Base-by-base conservation (phyloP, 2,329 filamentous ascomycete species). In the Periconia digitata region DNA sequence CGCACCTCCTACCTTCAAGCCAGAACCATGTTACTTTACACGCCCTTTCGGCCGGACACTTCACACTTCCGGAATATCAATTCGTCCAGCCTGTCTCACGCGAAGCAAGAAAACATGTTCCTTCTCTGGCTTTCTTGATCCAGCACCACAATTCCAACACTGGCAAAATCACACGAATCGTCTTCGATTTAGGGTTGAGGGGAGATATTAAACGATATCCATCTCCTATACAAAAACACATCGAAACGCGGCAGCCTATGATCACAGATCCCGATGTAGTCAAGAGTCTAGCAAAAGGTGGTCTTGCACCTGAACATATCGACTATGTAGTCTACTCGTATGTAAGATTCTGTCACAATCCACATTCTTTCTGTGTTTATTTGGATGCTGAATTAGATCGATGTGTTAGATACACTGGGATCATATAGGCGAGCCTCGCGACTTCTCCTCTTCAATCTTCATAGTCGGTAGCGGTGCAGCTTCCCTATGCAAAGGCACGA, bases 161-260 rank as follows among this genome's bases (percentile, higher is more conserved):
- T 5, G 65, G 66, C 4, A 68, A 67, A 21, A 53, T 58, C 1
- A 69, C 65, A 53, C 69, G 59, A 44, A 71, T 82, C 6, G 64
- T 83, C 32, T 83, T 83, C 58, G 80, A 84, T 50, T 69, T 84
- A 0, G 80, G 80, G 1, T 58, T 83, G 23, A 75, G 79, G 44
- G 69, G 73, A 42, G 71, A 79, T 27, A 52, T 75, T 6, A 60
- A 60, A 15, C 64, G 67, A 42, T 83, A 83, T 59, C 66, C 74
- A 1, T 52, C 62, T 6, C 63, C 69, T 3, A 72, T 79, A 43
- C 76, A 76, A 48, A 69, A 69, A 18, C 79, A 82, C 49, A 65
- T 80, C 18, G 62, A 70, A 22, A 68, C 69, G 29, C 72, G 80
- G 27, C 70, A 75, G 40, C 79, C 79, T 1, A 60, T 70, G 50